phyloP scores from a whole-genome alignment of 208 protist species.

The Acanthamoeba triangularis region DNA sequence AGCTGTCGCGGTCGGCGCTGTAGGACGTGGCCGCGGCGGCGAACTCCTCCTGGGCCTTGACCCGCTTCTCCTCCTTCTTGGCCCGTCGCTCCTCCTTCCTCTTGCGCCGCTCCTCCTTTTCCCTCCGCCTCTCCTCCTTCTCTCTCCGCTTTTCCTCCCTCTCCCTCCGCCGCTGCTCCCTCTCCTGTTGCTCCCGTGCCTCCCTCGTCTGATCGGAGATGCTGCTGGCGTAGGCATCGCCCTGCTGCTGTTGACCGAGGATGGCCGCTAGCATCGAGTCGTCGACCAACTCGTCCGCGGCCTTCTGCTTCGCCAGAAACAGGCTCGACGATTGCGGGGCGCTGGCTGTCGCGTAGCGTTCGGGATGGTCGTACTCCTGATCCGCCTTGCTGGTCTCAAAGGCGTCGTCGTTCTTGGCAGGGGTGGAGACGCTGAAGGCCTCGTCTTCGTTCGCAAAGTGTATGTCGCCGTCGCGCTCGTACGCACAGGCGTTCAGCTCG shows the following conservation, averaged over 20 bases:
- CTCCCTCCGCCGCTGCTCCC: neutral
- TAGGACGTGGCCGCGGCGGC: neutral
- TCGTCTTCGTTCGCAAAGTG: slow-evolving; percentile 22
- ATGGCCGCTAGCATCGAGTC: neutral
- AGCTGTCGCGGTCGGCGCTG: neutral
- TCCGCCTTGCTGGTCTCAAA: no score
- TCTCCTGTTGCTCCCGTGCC: neutral
- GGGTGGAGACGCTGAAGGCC: neutral
- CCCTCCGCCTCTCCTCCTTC: neutral
- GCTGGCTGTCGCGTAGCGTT: neutral
- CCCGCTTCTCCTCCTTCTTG: slow-evolving; percentile 3
- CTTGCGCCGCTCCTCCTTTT: slow-evolving; percentile 4
- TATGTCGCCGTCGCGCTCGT: slow-evolving; percentile 17
- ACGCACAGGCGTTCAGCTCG: neutral
- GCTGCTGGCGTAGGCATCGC: neutral
- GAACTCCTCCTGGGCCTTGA: neutral
- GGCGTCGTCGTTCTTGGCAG: neutral
- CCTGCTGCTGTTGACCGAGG: neutral
- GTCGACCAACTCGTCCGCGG: neutral
- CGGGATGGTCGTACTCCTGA: no score
- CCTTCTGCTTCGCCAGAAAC: neutral
- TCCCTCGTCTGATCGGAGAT: neutral
- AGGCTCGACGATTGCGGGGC: neutral
- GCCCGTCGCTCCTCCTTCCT: slow-evolving; percentile 1
- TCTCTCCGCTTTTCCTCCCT: neutral